Percentiles rank a stretch among this genome's conserved stretches.
These are phyloP conservation scores for Coemansia sp. DNA, from an alignment of 192 early-diverging fungal genomes.

Conservation along the genomic window DNA sequence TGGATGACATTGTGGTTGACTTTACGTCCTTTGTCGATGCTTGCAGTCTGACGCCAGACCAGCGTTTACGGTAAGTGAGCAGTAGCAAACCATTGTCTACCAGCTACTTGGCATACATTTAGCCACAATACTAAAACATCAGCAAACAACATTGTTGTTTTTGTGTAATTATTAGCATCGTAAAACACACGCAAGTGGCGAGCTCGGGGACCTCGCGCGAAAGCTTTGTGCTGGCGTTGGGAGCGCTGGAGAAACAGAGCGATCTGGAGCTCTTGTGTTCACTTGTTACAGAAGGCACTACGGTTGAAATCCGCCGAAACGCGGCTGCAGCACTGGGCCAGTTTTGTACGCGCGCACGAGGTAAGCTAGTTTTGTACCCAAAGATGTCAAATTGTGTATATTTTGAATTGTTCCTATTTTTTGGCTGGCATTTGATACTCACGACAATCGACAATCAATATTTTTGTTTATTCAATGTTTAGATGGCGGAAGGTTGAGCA, in stretches of 20 bases:
- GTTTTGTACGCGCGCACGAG: constrained; percentile 20
- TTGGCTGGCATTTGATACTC: not conserved
- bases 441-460: not conserved
- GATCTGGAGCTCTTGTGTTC: constrained; percentile 26
- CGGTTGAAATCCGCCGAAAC: constrained; percentile 45
- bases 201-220: constrained; percentile 36
- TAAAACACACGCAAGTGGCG: constrained; percentile 19
- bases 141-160: not conserved
- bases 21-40: constrained; percentile 44
- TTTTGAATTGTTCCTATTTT: not conserved
- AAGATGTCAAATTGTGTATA: not conserved
- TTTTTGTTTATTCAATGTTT: not conserved
- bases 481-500: not conserved
- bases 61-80: constrained; percentile 24
- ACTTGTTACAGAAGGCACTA: constrained; percentile 15
- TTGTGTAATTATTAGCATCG: constrained; percentile 18
- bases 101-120: not conserved
- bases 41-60: constrained; percentile 27
- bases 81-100: not conserved
- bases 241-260: constrained; percentile 19
- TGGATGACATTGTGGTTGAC: constrained; percentile 17
- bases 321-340: constrained; percentile 37
- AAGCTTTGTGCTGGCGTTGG: constrained; percentile 44
- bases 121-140: not conserved
- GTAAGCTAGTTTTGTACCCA: constrained; percentile 9